A percentile compares a stretch with the other conserved stretches of the same genome.
phyloP scores from a whole-genome alignment of 345 rosid species.

The Lumnitzera racemosa region DNA sequence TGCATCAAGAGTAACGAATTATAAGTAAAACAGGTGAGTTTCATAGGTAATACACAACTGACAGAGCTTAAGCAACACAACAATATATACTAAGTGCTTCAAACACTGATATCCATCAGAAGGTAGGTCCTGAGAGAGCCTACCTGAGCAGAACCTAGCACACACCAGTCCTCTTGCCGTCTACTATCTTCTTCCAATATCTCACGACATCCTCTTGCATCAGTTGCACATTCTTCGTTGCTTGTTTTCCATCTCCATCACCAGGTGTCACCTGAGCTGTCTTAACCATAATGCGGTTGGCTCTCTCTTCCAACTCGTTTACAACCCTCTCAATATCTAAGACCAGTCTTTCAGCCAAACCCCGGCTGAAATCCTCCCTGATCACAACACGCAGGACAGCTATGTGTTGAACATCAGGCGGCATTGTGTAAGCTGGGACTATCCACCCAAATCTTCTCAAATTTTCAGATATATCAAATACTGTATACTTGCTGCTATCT shows the following conservation, averaged over 20 bases:
- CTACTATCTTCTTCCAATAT: slow-evolving; percentile 49
- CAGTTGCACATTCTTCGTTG: slow-evolving; percentile 36
- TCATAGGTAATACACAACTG: too few relatives aligned
- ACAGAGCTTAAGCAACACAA: too few relatives aligned
- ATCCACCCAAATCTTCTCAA: slow-evolving; percentile 71
- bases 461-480: slow-evolving; percentile 34
- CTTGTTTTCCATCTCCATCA: slow-evolving; percentile 5
- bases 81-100: too few relatives aligned
- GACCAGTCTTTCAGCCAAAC: slow-evolving; percentile 60
- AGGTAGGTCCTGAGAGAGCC: too few relatives aligned
- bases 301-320: slow-evolving; percentile 44
- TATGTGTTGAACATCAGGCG: slow-evolving; percentile 68
- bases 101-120: too few relatives aligned
- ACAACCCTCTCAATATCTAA: slow-evolving; percentile 45
- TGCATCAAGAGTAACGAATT: too few relatives aligned
- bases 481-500: slow-evolving; percentile 23
- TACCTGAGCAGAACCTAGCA: slow-evolving; percentile 13
- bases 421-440: slow-evolving; percentile 87
- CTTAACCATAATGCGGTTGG: slow-evolving; percentile 16
- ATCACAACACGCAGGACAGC: slow-evolving; percentile 79
- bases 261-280: slow-evolving; percentile 17
- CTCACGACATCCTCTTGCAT: slow-evolving; percentile 41
- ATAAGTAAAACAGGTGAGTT: too few relatives aligned
- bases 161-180: slow-evolving; percentile 35
- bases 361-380: slow-evolving; percentile 72